Evolutionary conservation across 2,329 filamentous ascomycete species (phyloP), one percentile per base, ranked within the genome.

Genomic region (Penicillium sp.): DNA sequence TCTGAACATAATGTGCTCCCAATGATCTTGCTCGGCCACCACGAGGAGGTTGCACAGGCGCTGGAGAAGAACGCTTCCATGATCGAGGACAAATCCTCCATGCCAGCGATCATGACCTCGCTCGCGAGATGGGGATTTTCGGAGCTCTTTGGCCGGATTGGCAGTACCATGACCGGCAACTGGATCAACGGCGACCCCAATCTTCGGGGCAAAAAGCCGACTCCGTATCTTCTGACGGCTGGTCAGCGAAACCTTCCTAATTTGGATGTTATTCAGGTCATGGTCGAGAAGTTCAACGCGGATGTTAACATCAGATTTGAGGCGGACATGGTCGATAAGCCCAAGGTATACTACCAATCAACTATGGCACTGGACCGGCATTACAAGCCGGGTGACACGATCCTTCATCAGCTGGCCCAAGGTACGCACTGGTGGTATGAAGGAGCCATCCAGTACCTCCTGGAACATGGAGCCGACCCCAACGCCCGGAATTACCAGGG

Each of bases 391-490:
- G 62, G 62, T 8, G 57, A 64, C 46, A 66, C 58, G 5, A 50
- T 61, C 17, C 55, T 67, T 6, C 63, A 64, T 40, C 53, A 60
- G 29, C 50, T 67, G 21, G 63, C 62, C 9, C 55, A 60, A 25
- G 64, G 63, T 10, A 58, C 50, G 1, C 62, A 66, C 23, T 66
- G 64, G 64, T 67, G 64, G 63, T 46, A 66, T 29, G 37, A 52
- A n/a, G 46, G 25, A 13, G 64, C 64, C 6, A 57, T 65, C 27
- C 42, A 37, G 25, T 65, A 64, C 35, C 57, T 62, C 5, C n/a
- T 64, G 2, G 41, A 64, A 27, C 57, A 62, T n/a, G 63, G 63
- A 3, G 62, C 61, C 5, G 59, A 65, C 23, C 59, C 61, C n/a
- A 60, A 62, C 6, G 43, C 58, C 33, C 55, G 49, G 12, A 57